Evolutionary conservation across 2,329 filamentous ascomycete genomes (phyloP).

Genomic region (Ascochyta viciae-villosae): DNA sequence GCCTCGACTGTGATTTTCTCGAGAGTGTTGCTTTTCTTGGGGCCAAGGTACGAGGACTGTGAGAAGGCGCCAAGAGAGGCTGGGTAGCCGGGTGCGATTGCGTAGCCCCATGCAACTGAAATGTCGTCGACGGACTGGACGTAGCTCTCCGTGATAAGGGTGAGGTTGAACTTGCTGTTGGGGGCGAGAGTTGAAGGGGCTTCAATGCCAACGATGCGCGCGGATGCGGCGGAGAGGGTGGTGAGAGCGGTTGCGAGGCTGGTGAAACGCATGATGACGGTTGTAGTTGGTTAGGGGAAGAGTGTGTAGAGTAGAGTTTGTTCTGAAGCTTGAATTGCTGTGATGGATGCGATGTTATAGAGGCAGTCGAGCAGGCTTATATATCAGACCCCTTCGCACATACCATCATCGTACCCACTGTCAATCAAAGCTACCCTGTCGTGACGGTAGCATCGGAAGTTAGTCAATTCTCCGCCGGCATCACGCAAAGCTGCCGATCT

Average conservation of each 20-base stretch:
- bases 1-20: slow-evolving; percentile 34
- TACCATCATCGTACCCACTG: slow-evolving; percentile 4
- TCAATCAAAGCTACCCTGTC: slow-evolving; percentile 12
- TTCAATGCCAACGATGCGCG: slow-evolving; percentile 54
- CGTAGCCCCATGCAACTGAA: slow-evolving; percentile 54
- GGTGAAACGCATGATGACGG: slow-evolving; percentile 16
- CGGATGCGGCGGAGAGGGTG: slow-evolving; percentile 10
- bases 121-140: slow-evolving; percentile 56
- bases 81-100: slow-evolving; percentile 29
- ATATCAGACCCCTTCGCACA: background rate
- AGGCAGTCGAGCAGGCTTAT: background rate
- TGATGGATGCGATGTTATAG: background rate
- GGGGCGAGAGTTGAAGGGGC: slow-evolving; percentile 53
- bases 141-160: slow-evolving; percentile 53
- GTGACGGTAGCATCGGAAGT: slow-evolving; percentile 8
- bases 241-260: slow-evolving; percentile 9
- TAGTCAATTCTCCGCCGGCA: background rate
- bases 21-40: slow-evolving; percentile 33
- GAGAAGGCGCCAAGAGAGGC: slow-evolving; percentile 41
- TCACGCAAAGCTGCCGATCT: slow-evolving; percentile 10
- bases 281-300: background rate
- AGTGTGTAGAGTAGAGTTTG: background rate
- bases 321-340: background rate
- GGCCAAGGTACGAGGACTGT: slow-evolving; percentile 49
- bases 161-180: slow-evolving; percentile 48